Percentiles rank a stretch among this genome's conserved stretches.
Evolutionary conservation across 2,329 filamentous ascomycete genomes (phyloP).

Genomic region (Iodosphaeria phyllophila): DNA sequence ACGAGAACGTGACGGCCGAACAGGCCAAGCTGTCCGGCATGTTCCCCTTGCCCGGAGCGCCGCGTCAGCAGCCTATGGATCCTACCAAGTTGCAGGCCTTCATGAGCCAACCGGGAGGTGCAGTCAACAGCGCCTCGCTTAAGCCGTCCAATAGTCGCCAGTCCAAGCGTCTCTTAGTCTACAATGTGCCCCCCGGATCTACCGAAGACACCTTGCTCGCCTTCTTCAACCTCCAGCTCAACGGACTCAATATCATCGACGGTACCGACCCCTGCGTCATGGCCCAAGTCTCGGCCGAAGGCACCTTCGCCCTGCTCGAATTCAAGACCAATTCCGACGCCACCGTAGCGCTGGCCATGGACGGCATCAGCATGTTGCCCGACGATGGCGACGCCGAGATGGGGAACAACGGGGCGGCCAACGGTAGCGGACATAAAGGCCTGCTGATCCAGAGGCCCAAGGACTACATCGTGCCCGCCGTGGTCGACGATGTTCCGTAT

Average conservation of each 20-base stretch:
- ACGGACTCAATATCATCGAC: slow-evolving; percentile 84
- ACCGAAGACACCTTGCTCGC: slow-evolving; percentile 58
- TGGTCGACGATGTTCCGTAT: slow-evolving; percentile 53
- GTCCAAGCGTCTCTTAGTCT: slow-evolving; percentile 75
- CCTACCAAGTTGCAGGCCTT: slow-evolving; percentile 86
- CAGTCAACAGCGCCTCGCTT: slow-evolving; percentile 56
- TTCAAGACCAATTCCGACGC: slow-evolving; percentile 78
- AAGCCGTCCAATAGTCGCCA: slow-evolving; percentile 89
- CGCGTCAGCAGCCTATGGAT: slow-evolving; percentile 88
- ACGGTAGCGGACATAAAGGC: slow-evolving; percentile 30
- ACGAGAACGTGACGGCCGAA: slow-evolving; percentile 95
- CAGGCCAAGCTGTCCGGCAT: slow-evolving; percentile 97
- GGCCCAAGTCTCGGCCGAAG: slow-evolving; percentile 64
- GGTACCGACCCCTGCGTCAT: slow-evolving; percentile 69
- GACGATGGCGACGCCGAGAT: slow-evolving; percentile 44
- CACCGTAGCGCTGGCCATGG: slow-evolving; percentile 76
- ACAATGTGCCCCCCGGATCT: slow-evolving; percentile 58
- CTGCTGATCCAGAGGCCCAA: slow-evolving; percentile 74
- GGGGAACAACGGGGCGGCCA: slow-evolving; percentile 29
- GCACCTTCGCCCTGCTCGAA: slow-evolving; percentile 70
- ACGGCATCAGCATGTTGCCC: slow-evolving; percentile 76
- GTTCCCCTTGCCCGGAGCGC: slow-evolving; percentile 94
- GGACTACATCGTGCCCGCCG: slow-evolving; percentile 85
- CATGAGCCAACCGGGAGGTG: slow-evolving; percentile 70
- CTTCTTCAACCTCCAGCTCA: slow-evolving; percentile 94